Base-by-base conservation (phyloP, 305 asterid species). In the Andrographis paniculata region DNA sequence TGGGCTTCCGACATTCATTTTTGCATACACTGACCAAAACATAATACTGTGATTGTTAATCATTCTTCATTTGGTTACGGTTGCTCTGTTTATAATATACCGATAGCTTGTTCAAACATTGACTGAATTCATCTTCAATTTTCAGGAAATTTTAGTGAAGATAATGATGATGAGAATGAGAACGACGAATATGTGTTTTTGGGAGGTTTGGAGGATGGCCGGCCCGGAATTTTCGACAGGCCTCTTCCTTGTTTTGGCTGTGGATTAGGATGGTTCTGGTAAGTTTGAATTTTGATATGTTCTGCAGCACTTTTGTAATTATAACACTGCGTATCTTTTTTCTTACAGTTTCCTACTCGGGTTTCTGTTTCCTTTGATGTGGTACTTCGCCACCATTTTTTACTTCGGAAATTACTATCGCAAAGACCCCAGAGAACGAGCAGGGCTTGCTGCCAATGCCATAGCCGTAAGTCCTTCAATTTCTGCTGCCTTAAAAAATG, bases 361-460 rank as follows among this genome's bases (percentile, higher is more conserved):
- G 13, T 57, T 57, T 27, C 17, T 50, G 23, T 49, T 55, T 48
- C 57, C 64, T 9, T 20, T 58, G 27, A 23, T 58, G 64, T 58
- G 64, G 64, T 58, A 48, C 24, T 49, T 23, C 3, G 51, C 58
- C 14, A 58, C 64, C 10, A 48, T 58, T 8, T 21, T 58, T 17
- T 58, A 58, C 38, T 49, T 58, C 12, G 56, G 56, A 37, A 58
- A 58, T 42, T 58, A 47, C 14, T 58, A 58, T 17, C 55, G 30
- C 10, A 58, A 50, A 40, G 63, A 58, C 27, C 63, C 63, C 6
- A 58, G 63, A 28, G 56, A 58, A 58, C 55, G 63, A 17, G 63
- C 63, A n/a, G 63, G 56, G 10, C 56, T 58, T 16, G 63, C 63
- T 39, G 63, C 56, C 27, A 47, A 55, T 48, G 63, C 63, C 42